Evolutionary conservation across 306 rosid species (phyloP).

Genomic region (Heteromeles arbutifolia): DNA sequence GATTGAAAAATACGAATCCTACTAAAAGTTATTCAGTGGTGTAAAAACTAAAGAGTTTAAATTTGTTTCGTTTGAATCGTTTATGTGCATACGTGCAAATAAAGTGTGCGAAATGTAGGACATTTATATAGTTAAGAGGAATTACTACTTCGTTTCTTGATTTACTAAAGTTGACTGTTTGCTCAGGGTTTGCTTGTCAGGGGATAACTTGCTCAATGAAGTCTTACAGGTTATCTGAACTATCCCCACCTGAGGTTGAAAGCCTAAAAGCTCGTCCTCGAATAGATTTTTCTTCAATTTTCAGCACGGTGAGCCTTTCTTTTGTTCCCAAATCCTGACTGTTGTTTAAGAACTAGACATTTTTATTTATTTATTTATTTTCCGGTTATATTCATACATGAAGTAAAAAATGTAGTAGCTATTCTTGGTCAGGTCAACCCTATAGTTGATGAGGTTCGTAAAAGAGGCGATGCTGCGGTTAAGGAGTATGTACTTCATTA

Average conservation of each 20-base stretch:
- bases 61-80: neutral
- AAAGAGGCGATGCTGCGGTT: conserved; percentile 79
- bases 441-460: conserved; percentile 77
- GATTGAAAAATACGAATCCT: neutral
- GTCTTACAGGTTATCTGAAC: conserved; percentile 69
- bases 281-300: conserved; percentile 82
- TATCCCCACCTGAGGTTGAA: conserved; percentile 48
- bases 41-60: neutral
- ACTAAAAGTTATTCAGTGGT: neutral
- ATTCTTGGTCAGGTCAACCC: conserved; percentile 65
- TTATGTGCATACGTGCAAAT: neutral
- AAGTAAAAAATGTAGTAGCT: neutral
- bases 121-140: neutral
- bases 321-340: neutral
- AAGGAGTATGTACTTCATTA: conserved; percentile 47
- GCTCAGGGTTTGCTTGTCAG: conserved; percentile 26
- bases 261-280: conserved; percentile 87
- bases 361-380: no score
- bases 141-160: neutral
- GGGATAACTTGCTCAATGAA: conserved; percentile 57
- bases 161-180: conserved; percentile 3
- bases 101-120: neutral
- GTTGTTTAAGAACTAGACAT: neutral
- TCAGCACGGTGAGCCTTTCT: conserved; percentile 44
- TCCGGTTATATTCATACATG: neutral